phyloP scores from a whole-genome alignment of 2,329 filamentous ascomycete species.

The Venturia nashicola region DNA sequence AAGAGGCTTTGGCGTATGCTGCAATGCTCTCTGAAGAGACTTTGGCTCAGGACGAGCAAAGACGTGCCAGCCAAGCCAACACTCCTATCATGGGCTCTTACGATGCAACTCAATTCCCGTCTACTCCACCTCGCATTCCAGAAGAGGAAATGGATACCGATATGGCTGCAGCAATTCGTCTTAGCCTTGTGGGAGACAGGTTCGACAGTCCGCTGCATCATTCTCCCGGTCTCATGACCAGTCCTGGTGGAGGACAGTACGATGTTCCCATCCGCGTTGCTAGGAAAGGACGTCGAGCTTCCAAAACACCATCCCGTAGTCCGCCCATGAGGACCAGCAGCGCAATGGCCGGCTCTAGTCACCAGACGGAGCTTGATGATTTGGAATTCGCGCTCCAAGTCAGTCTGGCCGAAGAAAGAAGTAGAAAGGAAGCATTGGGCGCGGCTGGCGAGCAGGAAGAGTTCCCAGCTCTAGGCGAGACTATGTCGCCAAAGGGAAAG shows the following conservation, averaged over 20 bases:
- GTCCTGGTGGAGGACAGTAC: conserved; percentile 14
- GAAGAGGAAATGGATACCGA: conserved; percentile 28
- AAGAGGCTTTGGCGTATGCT: conserved; percentile 51
- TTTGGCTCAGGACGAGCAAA: conserved; percentile 34
- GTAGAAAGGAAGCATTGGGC: conserved; percentile 21
- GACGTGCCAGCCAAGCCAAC: conserved; percentile 30
- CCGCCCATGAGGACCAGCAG: conserved; percentile 16
- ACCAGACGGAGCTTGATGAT: conserved; percentile 37
- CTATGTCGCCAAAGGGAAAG: conserved; percentile 1
- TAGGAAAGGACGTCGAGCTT: conserved; percentile 23
- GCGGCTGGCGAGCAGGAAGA: not conserved
- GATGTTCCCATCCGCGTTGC: conserved; percentile 35
- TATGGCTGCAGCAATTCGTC: conserved; percentile 50
- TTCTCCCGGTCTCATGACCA: not conserved
- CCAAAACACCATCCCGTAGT: conserved; percentile 16
- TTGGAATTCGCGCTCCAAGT: conserved; percentile 50
- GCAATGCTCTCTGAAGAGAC: conserved; percentile 49
- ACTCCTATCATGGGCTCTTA: conserved; percentile 3
- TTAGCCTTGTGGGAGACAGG: conserved; percentile 24
- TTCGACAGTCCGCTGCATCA: conserved; percentile 10
- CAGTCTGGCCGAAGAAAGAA: conserved; percentile 48
- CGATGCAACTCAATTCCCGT: not conserved
- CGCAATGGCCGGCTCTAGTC: conserved; percentile 10
- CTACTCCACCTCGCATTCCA: not conserved
- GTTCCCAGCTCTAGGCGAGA: not conserved